Evolutionary conservation across 2,329 filamentous ascomycete genomes (phyloP), one percentile per base, ranked within the genome.

Genomic region (Colletotrichum incanum): DNA sequence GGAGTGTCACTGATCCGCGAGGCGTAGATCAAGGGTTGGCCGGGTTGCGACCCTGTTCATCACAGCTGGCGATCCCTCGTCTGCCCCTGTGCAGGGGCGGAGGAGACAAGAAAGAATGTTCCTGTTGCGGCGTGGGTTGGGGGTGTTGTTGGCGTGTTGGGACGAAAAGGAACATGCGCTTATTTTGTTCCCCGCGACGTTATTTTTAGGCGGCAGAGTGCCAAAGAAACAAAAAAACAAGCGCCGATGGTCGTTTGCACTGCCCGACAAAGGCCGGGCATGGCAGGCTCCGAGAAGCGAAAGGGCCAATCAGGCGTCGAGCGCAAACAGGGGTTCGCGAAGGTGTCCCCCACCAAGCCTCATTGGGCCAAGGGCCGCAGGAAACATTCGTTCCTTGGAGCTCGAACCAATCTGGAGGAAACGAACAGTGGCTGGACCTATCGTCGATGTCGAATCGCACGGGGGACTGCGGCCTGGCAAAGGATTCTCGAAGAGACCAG

Each of bases 191-290:
- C 14, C 45, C 20, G 20, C 45, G 43, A 16, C 28, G 47, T 63
- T 72, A 72, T 72, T 72, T 72, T 70, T 70, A 72, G 65, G 65
- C 60, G 59, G 47, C 37, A 58, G 67, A 18, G 12, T 5, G 20
- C 60, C 31, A 52, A 7, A 1, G 31, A 61, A 39, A 58, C 28
- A 45, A 26, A 54, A 31, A 2, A 37, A 70, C 54, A 72, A 72
- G 65, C 70, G 65, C 70, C 41, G 45, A 43, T 55, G 65, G 54
- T 9, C 5, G 49, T 23, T n/a, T 50, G 60, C 70, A 70, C 65
- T 59, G 70, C 70, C 67, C 58, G 34, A 14, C 18, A 39, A 52
- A 37, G 45, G 43, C 18, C 69, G 31, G 49, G 34, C 14, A 49
- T 55, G 52, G 41, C 56, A 52, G 43, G 34, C 47, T 43, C 58